phyloP scores from a whole-genome alignment of 2,329 filamentous ascomycete genomes.

The Hypoxylon sp. region DNA sequence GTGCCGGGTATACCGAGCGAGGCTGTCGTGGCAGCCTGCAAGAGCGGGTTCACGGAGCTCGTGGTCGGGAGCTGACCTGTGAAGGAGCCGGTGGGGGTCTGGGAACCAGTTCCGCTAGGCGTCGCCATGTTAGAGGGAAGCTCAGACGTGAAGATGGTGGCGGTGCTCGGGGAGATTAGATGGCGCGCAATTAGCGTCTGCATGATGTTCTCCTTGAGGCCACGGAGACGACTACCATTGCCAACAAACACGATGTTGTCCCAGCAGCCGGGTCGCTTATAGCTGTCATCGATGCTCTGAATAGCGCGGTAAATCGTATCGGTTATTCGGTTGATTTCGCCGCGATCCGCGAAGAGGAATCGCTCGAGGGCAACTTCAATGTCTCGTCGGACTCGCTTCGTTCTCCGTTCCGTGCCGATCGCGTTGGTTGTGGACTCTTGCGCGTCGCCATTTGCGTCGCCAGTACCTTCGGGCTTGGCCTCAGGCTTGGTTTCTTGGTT shows the following conservation, averaged over 20 bases:
- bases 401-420: constrained; percentile 59
- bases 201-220: constrained; percentile 91
- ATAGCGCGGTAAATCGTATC: constrained; percentile 87
- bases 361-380: constrained; percentile 84
- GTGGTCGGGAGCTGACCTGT: constrained; percentile 67
- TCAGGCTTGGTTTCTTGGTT: constrained; percentile 44
- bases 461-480: constrained; percentile 38
- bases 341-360: constrained; percentile 77
- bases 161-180: constrained; percentile 90
- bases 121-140: constrained; percentile 94
- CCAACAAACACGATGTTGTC: constrained; percentile 93
- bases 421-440: constrained; percentile 52
- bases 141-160: constrained; percentile 97
- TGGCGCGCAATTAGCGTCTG: constrained; percentile 85
- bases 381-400: constrained; percentile 74
- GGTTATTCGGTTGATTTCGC: constrained; percentile 86
- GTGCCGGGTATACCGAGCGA: constrained; percentile 62
- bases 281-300: constrained; percentile 85
- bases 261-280: constrained; percentile 90
- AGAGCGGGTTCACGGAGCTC: constrained; percentile 83
- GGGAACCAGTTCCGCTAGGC: constrained; percentile 88
- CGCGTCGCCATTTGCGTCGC: constrained; percentile 41
- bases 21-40: constrained; percentile 89
- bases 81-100: constrained; percentile 82
- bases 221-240: constrained; percentile 80